Evolutionary conservation across 2,329 filamentous ascomycete genomes (phyloP).

Genomic region (Dactylonectria macrodidyma): DNA sequence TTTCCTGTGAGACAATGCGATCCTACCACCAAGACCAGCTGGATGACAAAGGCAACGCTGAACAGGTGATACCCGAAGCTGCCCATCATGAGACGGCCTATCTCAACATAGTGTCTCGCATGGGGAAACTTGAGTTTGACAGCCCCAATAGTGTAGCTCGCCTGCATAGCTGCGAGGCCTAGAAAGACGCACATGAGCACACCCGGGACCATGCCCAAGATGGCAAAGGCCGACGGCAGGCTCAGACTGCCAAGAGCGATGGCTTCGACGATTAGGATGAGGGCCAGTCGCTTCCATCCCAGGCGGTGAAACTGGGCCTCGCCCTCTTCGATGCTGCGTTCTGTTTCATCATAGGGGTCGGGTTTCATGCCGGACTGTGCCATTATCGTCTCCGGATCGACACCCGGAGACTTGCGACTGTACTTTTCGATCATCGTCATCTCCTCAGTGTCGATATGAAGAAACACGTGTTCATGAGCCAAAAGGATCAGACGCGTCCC

Average conservation of each 20-base stretch:
- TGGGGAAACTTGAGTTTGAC: slow-evolving; percentile 67
- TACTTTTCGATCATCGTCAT: not conserved
- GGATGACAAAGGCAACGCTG: slow-evolving; percentile 72
- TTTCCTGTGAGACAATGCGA: slow-evolving; percentile 81
- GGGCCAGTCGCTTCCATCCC: slow-evolving; percentile 32
- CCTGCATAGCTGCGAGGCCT: slow-evolving; percentile 63
- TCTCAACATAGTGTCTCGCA: slow-evolving; percentile 55
- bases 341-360: not conserved
- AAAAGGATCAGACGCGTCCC: not conserved
- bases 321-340: not conserved
- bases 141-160: slow-evolving; percentile 62
- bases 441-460: not conserved
- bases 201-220: slow-evolving; percentile 67
- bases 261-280: slow-evolving; percentile 41
- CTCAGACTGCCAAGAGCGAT: slow-evolving; percentile 49
- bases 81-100: slow-evolving; percentile 72
- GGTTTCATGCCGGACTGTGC: not conserved
- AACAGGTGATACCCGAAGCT: slow-evolving; percentile 73
- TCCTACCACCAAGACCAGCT: slow-evolving; percentile 78
- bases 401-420: not conserved
- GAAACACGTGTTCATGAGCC: not conserved
- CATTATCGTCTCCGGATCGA: not conserved
- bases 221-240: slow-evolving; percentile 66
- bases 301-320: not conserved
- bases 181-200: slow-evolving; percentile 59